Base-by-base conservation (phyloP, 2,329 filamentous ascomycete genomes). In the Hypoxylon sp. region DNA sequence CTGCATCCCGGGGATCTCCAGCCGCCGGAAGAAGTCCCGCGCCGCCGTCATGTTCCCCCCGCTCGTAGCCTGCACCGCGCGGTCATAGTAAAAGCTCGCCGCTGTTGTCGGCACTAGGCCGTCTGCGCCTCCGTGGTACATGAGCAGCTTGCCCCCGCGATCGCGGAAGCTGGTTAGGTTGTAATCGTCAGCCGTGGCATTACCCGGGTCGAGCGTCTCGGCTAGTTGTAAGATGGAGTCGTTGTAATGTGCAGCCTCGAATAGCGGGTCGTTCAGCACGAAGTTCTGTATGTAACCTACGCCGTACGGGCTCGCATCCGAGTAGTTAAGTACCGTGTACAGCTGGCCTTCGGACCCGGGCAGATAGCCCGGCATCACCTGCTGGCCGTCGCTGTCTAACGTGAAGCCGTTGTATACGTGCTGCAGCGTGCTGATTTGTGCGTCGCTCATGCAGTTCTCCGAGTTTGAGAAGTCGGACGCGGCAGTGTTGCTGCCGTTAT, bases 11-110 rank as follows among this genome's bases (percentile, higher is more conserved):
- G 85, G 85, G n/a, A 88, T 81, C 19, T 78, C 79, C 72, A 88
- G 88, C 71, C 84, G 83, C 0, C 80, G 76, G 75, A 86, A 90
- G 74, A 85, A 85, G 9, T 84, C 81, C 1, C 83, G 84, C 19
- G 84, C 81, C 8, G 59, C 66, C 13, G 72, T 71, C 37, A 76
- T 53, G 13, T 76, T 71, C 2, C 77, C 73, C 1, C 76, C 72
- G 9, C 74, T 75, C 75, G 77, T 79, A 5, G 69, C 64, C 2
- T 70, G 8, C 17, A 74, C 69, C 9, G 75, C 74, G 22, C 69
- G 71, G 39, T 78, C 70, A 70, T 81, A 82, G 63, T 80, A 81
- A 42, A 78, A 50, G n/a, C 76, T 69, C 3, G 77, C 75, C 19
- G 78, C 78, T n/a, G 76, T 72, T 50, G 77, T 77, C 1, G 82